These are phyloP conservation scores for Turritis glabra DNA, from an alignment of 345 rosid genomes.

Conservation along the genomic window DNA sequence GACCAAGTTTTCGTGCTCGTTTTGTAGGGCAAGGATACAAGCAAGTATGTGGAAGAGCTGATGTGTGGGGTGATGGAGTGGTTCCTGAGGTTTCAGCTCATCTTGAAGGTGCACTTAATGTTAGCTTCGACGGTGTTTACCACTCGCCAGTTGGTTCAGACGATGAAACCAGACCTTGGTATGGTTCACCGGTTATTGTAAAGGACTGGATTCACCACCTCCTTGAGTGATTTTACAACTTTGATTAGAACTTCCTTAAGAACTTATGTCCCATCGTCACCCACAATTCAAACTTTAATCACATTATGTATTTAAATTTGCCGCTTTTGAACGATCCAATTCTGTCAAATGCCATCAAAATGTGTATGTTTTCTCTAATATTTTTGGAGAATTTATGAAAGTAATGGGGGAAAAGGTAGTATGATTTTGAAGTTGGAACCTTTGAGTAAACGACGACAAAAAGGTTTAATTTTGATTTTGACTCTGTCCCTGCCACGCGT, in stretches of 20 bases:
- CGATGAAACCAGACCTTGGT: slow-evolving; percentile 72
- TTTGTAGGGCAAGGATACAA: slow-evolving; percentile 94
- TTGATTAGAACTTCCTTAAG: not conserved
- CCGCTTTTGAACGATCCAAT: not conserved
- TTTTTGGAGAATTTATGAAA: not conserved
- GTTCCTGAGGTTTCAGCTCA: slow-evolving; percentile 90
- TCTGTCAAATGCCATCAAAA: not conserved
- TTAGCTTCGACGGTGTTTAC: slow-evolving; percentile 78
- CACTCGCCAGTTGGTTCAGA: slow-evolving; percentile 95
- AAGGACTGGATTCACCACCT: slow-evolving; percentile 81
- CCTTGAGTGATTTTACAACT: slow-evolving; percentile 43
- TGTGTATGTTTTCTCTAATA: not conserved
- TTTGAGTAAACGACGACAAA: not conserved
- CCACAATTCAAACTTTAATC: not conserved
- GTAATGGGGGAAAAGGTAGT: not conserved
- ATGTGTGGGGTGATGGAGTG: slow-evolving; percentile 97
- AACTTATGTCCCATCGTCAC: not conserved
- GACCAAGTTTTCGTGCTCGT: slow-evolving; percentile 62
- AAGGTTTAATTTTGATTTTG: not conserved
- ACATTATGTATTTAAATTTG: not conserved
- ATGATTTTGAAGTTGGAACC: slow-evolving; percentile 2
- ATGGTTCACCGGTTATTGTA: slow-evolving; percentile 74
- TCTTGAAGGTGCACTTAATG: slow-evolving; percentile 75
- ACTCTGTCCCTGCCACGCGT: not conserved
- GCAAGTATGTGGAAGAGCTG: slow-evolving; percentile 91